These are phyloP conservation scores for Russula abietina DNA, from an alignment of 768 basidiomycete genomes.

Conservation along the genomic window DNA sequence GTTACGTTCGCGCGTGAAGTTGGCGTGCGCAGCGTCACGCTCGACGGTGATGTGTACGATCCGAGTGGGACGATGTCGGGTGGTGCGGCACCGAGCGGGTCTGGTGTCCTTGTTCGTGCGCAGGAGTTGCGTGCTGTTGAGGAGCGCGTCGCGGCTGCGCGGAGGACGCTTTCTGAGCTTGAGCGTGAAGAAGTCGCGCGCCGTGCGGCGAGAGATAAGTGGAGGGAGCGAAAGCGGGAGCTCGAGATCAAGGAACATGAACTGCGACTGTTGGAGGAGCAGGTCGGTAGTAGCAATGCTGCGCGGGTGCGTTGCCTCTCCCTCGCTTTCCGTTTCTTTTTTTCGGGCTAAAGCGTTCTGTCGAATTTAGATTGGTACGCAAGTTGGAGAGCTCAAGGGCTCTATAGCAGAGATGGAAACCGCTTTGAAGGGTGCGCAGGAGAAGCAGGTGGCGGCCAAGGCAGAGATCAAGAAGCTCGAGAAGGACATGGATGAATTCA, in stretches of 20 bases:
- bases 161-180: slow-evolving; percentile 41
- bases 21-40: slow-evolving; percentile 78
- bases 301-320: slow-evolving; percentile 53
- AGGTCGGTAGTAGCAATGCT: slow-evolving; percentile 85
- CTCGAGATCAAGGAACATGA: slow-evolving; percentile 90
- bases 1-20: slow-evolving; percentile 76
- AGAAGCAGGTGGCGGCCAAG: slow-evolving; percentile 70
- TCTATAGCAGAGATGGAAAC: slow-evolving; percentile 52
- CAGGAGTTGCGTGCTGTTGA: slow-evolving; percentile 76
- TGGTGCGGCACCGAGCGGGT: slow-evolving; percentile 74
- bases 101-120: slow-evolving; percentile 71
- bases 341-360: background rate
- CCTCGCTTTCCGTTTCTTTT: background rate
- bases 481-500: slow-evolving; percentile 97
- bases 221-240: slow-evolving; percentile 56
- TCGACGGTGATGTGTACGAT: slow-evolving; percentile 94
- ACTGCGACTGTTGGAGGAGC: slow-evolving; percentile 71
- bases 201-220: slow-evolving; percentile 51
- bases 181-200: slow-evolving; percentile 50
- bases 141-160: slow-evolving; percentile 46
- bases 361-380: slow-evolving; percentile 60
- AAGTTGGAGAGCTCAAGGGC: slow-evolving; percentile 68
- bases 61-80: slow-evolving; percentile 92
- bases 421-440: slow-evolving; percentile 58
- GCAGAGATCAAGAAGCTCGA: slow-evolving; percentile 83